phyloP scores from a whole-genome alignment of 192 early-diverging fungal genomes.

The Backusella tuberculispora region DNA sequence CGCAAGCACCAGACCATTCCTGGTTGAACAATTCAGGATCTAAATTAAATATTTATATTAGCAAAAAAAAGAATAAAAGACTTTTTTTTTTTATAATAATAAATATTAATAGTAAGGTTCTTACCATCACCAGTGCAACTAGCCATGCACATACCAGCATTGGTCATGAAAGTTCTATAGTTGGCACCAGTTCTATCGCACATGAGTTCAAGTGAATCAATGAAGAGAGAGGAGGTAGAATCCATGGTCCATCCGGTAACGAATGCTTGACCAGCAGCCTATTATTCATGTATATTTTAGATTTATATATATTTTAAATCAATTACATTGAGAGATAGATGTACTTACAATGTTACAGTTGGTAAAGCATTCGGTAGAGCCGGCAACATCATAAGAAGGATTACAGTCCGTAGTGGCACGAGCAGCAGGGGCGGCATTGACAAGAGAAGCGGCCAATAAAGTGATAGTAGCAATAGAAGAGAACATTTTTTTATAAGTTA shows the following conservation, averaged over 20 bases:
- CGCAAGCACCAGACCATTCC: constrained; percentile 6
- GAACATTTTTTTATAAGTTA: too few species aligned
- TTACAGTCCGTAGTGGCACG: background rate
- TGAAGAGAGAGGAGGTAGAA: constrained; percentile 25
- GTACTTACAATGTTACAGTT: background rate
- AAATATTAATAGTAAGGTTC: too few species aligned
- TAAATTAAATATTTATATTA: background rate
- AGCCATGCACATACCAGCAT: constrained; percentile 31
- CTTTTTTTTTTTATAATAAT: background rate
- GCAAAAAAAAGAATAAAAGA: background rate
- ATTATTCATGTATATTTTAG: too few species aligned
- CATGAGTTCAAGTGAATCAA: constrained; percentile 27
- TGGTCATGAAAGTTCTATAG: constrained; percentile 28
- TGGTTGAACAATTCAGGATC: constrained; percentile 8
- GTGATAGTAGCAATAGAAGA: background rate
- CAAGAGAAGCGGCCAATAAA: background rate
- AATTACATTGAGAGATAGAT: too few species aligned
- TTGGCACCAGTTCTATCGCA: constrained; percentile 31
- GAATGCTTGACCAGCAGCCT: constrained; percentile 29
- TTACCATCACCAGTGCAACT: constrained; percentile 22
- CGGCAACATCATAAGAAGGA: constrained; percentile 16
- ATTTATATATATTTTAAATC: too few species aligned
- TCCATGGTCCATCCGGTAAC: constrained; percentile 26
- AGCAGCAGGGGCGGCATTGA: constrained; percentile 13
- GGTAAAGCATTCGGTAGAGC: constrained; percentile 4